Base-by-base conservation (phyloP, 2,329 filamentous ascomycete species). In the Exophiala sp. region DNA sequence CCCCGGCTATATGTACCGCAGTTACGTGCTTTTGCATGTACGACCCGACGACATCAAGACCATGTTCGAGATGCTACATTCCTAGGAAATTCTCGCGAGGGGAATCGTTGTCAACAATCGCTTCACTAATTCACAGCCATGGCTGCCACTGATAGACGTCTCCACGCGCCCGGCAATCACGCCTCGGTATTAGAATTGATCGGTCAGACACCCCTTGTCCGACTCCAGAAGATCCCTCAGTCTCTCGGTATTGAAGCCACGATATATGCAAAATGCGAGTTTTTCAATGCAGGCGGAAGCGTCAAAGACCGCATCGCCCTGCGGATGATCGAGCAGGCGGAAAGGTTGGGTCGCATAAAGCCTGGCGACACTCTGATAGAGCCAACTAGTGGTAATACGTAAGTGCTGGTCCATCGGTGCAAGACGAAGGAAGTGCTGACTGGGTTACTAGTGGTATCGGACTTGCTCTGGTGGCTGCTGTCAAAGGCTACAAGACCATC, bases 361-460 rank as follows among this genome's bases (percentile, higher is more conserved):
- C 94, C 94, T 24, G 94, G 92, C 52, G 91, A 97, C 74, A 97
- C 91, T 48, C 77, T 99, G 66, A 99, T 99, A 68, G 94, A 99
- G 80, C 94, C 94, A 8, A 99, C 94, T 44, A 96, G 90, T 68
- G 94, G 94, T 51, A 99, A 99, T 72, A 99, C 94, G 54, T 59
- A 78, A 76, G 67, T 45, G 72, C 69, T 39, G n/a, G 38, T 18
- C 35, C 21, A 20, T 43, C 43, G 18, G 41, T 10, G 39, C 16
- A 44, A 20, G 18, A 55, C 16, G 18, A 16, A 14, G 8, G 40
- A 48, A 29, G 21, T 10, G 39, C 18, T 33, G 18, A 54, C 35
- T 14, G 5, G 18, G 12, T 44, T 49, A 45, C 40, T 49, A 82
- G 75, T 58, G 94, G 94, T 62, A 99, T 99, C 62, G 94, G 94